Evolutionary conservation across 2,329 filamentous ascomycete species (phyloP).

Genomic region (Diaporthe citriasiana): DNA sequence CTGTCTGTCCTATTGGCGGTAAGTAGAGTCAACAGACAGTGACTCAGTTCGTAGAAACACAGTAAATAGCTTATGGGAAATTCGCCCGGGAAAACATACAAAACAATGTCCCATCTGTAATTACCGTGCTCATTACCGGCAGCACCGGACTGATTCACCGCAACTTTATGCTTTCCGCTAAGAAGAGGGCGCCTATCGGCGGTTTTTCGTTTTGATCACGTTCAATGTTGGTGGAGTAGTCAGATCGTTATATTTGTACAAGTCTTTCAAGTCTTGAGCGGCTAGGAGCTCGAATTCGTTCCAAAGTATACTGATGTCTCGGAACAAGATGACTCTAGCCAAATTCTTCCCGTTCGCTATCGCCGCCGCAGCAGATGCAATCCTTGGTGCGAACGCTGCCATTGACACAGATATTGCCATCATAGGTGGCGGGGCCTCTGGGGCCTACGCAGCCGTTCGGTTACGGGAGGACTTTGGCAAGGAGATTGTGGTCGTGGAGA

Average conservation of each 20-base stretch:
- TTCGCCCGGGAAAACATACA: not conserved
- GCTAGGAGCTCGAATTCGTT: not conserved
- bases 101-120: not conserved
- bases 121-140: not conserved
- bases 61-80: not conserved
- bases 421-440: slow-evolving; percentile 10
- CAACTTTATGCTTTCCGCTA: not conserved
- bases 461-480: slow-evolving; percentile 20
- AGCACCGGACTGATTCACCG: not conserved
- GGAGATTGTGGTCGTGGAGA: slow-evolving; percentile 6
- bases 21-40: not conserved
- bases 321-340: not conserved
- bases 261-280: not conserved
- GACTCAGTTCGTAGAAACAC: not conserved
- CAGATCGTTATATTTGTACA: not conserved
- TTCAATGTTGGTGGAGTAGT: not conserved
- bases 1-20: not conserved
- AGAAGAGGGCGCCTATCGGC: not conserved
- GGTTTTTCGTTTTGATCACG: not conserved
- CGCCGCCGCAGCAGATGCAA: not conserved
- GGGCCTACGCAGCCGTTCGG: not conserved
- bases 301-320: not conserved
- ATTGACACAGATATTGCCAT: not conserved
- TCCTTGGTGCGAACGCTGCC: not conserved
- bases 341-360: not conserved